Base-by-base conservation (phyloP, 495 filamentous ascomycete species). In the Viridothelium virens region DNA sequence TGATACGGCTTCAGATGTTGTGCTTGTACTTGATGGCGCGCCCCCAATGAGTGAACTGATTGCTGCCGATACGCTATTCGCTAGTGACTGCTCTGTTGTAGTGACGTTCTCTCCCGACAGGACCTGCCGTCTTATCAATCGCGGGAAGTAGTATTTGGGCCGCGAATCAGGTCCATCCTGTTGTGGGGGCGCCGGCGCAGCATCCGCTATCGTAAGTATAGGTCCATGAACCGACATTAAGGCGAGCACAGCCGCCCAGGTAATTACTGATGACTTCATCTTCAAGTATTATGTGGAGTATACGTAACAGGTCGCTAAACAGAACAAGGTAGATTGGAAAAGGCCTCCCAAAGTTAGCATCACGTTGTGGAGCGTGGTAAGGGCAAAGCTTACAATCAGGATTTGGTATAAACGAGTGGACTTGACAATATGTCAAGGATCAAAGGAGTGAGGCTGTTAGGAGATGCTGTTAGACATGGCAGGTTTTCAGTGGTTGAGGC, bases 121-220 rank as follows among this genome's bases (percentile, higher is more conserved):
- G 47, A 80, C 69, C 37, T 76, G 70, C 47, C 81, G 74, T 74
- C 82, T 84, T 38, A 81, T 65, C 34, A 80, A 75, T 48, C 77
- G 77, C 2, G 79, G 77, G 65, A 80, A 77, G 68, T 80, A 81
- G 69, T 79, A 80, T 56, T 77, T 77, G 46, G 80, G 80, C 61
- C 74, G 75, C 53, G 53, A 36, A 56, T 71, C 69, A 14, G 44
- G 41, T 47, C 31, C 25, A 56, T 76, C 72, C 31, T 75, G 71
- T 7, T 76, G 71, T 48, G 70, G 72, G 14, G 76, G 75, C 46
- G 77, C 75, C 66, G 75, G 75, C 70, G 74, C 72, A 53, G 76
- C 76, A 66, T 78, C 74, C 66, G 76, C 76, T 37, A 66, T 75
- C 10, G 76, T 76, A 63, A 75, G 70, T 38, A 73, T 63, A 6